Base-by-base conservation (phyloP, 768 basidiomycete genomes). In the Boletus barrowsii region DNA sequence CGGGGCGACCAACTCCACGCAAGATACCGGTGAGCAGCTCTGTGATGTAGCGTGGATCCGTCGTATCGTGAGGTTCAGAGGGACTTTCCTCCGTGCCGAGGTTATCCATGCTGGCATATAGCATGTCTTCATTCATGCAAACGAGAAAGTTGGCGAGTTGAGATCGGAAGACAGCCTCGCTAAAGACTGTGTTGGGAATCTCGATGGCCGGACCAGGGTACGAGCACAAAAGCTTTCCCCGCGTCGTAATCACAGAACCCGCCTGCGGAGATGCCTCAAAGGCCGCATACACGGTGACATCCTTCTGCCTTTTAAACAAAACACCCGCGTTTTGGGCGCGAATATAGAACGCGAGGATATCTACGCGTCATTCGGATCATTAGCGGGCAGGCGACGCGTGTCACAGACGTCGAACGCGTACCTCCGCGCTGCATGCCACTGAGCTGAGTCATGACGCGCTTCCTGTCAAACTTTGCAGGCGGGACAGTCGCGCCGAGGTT, bases 271-370 rank as follows among this genome's bases (percentile, higher is more conserved):
- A 76, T 4, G 73, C 71, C 57, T 81, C 77, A 49, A 82, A 83
- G 9, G 64, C 22, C 5, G 30, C 15, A 18, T 17, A 35, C 10
- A 51, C 9, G 33, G 46, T 36, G 22, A 22, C 13, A 7, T 37
- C 64, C 55, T 56, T 22, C 10, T 54, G 32, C 47, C 62, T 64
- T 42, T 72, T 68, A 13, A 77, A 53, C 11, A 82, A 62, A 1
- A 83, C 49, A n/a, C 67, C 77, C 0, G 81, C 78, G 42, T 82
- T 82, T 53, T 82, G 81, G 2, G 71, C 69, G 9, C 68, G 66
- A 24, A 82, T 68, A 9, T 69, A 66, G 37, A 79, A 66, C 13
- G 65, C 65, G 15, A 74, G 49, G 22, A 72, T 61, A 42, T 74
- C 81, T 80, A 43, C 24, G 7, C 15, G 13, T 22, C 3, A 9